Conservation (phyloP, 2,329 filamentous ascomycete genomes). For the Alternaria brassicicola region DNA sequence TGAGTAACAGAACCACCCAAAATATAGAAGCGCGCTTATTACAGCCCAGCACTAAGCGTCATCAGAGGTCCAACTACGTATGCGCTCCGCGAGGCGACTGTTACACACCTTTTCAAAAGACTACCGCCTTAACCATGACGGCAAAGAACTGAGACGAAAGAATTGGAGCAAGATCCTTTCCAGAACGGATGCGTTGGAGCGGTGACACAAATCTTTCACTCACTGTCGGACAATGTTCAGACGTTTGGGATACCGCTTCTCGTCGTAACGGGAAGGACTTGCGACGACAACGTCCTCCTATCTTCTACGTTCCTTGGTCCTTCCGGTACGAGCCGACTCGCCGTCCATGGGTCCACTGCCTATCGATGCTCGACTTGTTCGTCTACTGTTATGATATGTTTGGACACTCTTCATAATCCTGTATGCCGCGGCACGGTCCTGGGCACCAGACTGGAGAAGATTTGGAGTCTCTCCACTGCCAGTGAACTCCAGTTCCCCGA, state of each 20-base stretch:
- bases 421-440: not conserved
- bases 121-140: not conserved
- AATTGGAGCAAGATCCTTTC: rapidly evolving
- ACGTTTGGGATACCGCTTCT: not conserved
- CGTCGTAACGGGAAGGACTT: not conserved
- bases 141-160: not conserved
- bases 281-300: not conserved
- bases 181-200: not conserved
- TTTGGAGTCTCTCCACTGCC: not conserved
- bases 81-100: not conserved
- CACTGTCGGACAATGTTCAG: not conserved
- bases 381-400: not conserved
- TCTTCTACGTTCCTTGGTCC: not conserved
- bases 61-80: not conserved
- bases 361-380: not conserved
- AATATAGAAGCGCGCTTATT: too few species aligned
- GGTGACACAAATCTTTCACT: not conserved
- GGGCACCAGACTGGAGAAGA: not conserved
- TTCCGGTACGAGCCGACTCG: not conserved
- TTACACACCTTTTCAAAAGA: not conserved
- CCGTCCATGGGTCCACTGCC: not conserved
- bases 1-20: not conserved
- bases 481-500: not conserved
- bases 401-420: not conserved
- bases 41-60: not conserved